phyloP scores from a whole-genome alignment of 2,329 filamentous ascomycete species.

The Fonsecaea erecta region DNA sequence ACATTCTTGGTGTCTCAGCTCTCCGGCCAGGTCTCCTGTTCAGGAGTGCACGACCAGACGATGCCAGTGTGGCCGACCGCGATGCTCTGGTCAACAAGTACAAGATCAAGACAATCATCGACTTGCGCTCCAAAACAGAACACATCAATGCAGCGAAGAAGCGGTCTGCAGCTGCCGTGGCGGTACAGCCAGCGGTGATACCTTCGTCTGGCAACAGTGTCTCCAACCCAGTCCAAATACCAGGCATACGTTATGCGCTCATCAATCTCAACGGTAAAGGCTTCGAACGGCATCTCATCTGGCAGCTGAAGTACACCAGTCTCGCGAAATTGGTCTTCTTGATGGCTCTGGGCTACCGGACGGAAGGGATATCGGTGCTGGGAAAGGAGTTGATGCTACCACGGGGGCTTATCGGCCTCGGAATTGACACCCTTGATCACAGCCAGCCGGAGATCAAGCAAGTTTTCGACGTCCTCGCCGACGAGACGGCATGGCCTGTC shows the following conservation, averaged over 20 bases:
- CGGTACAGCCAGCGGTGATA: constrained; percentile 48
- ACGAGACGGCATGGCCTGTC: constrained; percentile 62
- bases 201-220: constrained; percentile 51
- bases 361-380: constrained; percentile 71
- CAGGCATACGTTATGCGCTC: constrained; percentile 65
- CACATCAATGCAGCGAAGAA: constrained; percentile 71
- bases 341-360: constrained; percentile 69
- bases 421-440: constrained; percentile 69
- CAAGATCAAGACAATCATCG: constrained; percentile 73
- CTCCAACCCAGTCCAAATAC: constrained; percentile 64
- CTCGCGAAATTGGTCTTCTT: constrained; percentile 65
- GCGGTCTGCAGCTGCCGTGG: constrained; percentile 51
- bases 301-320: constrained; percentile 66
- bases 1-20: constrained; percentile 41
- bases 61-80: constrained; percentile 70
- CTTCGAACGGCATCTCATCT: constrained; percentile 71
- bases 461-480: constrained; percentile 69
- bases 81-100: constrained; percentile 62
- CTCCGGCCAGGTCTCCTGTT: constrained; percentile 68
- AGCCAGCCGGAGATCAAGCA: constrained; percentile 68
- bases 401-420: constrained; percentile 72
- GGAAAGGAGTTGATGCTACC: constrained; percentile 72
- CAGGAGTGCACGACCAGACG: constrained; percentile 71
- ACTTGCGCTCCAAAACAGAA: constrained; percentile 80
- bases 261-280: constrained; percentile 75